Evolutionary conservation across 139 green algal genomes (phyloP).

Genomic region (Volvox africanus): DNA sequence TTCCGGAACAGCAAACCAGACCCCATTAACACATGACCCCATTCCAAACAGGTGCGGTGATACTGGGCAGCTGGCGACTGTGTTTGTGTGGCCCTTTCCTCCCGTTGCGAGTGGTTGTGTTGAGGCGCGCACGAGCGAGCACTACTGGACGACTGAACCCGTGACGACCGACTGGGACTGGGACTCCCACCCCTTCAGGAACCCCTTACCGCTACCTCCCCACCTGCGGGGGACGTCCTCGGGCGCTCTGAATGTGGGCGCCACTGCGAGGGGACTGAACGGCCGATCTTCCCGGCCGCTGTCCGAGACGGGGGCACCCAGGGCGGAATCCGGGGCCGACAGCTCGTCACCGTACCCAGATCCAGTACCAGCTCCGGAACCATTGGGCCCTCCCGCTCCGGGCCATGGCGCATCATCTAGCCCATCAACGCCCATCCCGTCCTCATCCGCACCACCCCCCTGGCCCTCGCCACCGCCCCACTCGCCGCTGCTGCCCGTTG

Average conservation of each 20-base stretch:
- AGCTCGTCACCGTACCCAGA: conserved; percentile 7
- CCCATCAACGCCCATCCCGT: not conserved
- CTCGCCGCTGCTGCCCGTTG: not conserved
- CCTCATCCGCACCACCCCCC: not conserved
- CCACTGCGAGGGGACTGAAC: not conserved
- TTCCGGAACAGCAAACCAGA: too few relatives aligned
- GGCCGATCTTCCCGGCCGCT: not conserved
- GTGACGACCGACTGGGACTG: too few relatives aligned
- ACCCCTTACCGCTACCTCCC: not conserved
- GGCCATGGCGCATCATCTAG: not conserved
- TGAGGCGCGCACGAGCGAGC: too few relatives aligned
- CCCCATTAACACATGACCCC: too few relatives aligned
- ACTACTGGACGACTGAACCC: too few relatives aligned
- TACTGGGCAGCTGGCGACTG: too few relatives aligned
- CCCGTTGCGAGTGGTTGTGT: too few relatives aligned
- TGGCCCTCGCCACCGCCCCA: not conserved
- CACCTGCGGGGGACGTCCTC: not conserved
- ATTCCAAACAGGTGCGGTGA: too few relatives aligned
- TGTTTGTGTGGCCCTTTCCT: too few relatives aligned
- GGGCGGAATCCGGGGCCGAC: not conserved
- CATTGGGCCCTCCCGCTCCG: not conserved
- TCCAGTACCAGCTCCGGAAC: conserved; percentile 1
- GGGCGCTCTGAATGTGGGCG: conserved; percentile 14
- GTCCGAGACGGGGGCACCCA: not conserved
- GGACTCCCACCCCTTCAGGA: not conserved